Evolutionary conservation across 495 filamentous ascomycete species (phyloP).

Genomic region (Aspergillus cristatus): DNA sequence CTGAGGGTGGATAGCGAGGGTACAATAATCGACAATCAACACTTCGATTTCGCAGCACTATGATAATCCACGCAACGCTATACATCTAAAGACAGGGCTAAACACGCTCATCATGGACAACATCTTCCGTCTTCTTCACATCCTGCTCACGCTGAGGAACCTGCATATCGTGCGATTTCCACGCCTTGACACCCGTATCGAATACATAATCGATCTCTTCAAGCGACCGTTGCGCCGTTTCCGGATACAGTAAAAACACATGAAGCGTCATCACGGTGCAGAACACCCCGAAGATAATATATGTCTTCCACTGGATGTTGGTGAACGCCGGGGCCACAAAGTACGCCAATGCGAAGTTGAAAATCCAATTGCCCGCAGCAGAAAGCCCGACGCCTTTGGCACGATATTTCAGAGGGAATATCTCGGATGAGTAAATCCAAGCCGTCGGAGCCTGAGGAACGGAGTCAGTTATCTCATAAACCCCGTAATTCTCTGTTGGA

Average conservation of each 20-base stretch:
- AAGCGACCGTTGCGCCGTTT: constrained; percentile 60
- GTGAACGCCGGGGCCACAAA: constrained; percentile 63
- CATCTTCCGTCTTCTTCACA: neutral
- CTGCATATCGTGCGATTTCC: constrained; percentile 5
- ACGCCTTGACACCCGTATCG: constrained; percentile 20
- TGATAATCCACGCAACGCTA: no score
- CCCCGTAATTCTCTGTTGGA: neutral
- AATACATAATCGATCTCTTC: constrained; percentile 55
- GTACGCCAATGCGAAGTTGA: constrained; percentile 65
- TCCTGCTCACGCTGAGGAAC: constrained; percentile 1
- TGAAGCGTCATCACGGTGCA: constrained; percentile 54
- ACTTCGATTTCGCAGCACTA: no score
- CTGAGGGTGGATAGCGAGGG: no score
- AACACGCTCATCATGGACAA: constrained; percentile 2
- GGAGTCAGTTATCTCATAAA: constrained; percentile 13
- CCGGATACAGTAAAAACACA: constrained; percentile 60
- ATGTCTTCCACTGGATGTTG: constrained; percentile 64
- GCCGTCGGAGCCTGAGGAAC: constrained; percentile 52
- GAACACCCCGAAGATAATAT: constrained; percentile 67
- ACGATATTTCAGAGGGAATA: constrained; percentile 66
- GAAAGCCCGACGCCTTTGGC: constrained; percentile 62
- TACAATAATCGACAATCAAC: no score
- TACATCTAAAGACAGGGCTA: neutral
- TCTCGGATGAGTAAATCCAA: constrained; percentile 71
- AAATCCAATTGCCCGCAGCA: constrained; percentile 64